These are phyloP conservation scores for Chaetoceros tenuissimus DNA, from an alignment of 108 stramenopile genomes.

Conservation along the genomic window DNA sequence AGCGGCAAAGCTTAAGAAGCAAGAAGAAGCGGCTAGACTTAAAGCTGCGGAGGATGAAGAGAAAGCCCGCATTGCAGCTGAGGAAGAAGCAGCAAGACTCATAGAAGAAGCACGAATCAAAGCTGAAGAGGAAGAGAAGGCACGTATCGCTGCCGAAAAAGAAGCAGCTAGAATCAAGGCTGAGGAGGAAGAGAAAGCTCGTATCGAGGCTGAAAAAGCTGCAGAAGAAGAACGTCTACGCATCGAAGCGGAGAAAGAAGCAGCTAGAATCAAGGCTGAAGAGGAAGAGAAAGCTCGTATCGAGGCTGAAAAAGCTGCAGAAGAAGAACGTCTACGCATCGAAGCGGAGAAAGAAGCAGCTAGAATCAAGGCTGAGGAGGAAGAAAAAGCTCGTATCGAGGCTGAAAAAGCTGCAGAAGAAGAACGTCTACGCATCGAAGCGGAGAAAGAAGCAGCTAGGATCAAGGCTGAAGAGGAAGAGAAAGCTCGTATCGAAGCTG, in stretches of 20 bases:
- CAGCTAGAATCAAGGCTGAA: background rate
- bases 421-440: background rate
- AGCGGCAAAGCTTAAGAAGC: background rate
- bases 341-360: background rate
- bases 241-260: background rate
- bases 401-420: background rate
- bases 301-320: background rate
- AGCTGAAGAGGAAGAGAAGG: background rate
- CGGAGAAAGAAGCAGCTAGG: background rate
- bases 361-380: background rate
- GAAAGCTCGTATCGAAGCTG: background rate
- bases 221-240: background rate
- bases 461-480: background rate
- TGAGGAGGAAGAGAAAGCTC: background rate
- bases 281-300: background rate
- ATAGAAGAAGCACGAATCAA: background rate
- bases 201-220: background rate
- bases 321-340: background rate
- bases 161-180: background rate
- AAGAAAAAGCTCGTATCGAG: background rate
- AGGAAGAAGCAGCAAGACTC: background rate
- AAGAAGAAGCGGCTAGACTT: background rate
- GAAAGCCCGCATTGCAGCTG: background rate
- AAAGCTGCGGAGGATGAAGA: background rate
- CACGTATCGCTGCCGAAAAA: background rate